These are phyloP conservation scores for Austroboletus eburneus DNA, from an alignment of 768 basidiomycete species.

Conservation along the genomic window DNA sequence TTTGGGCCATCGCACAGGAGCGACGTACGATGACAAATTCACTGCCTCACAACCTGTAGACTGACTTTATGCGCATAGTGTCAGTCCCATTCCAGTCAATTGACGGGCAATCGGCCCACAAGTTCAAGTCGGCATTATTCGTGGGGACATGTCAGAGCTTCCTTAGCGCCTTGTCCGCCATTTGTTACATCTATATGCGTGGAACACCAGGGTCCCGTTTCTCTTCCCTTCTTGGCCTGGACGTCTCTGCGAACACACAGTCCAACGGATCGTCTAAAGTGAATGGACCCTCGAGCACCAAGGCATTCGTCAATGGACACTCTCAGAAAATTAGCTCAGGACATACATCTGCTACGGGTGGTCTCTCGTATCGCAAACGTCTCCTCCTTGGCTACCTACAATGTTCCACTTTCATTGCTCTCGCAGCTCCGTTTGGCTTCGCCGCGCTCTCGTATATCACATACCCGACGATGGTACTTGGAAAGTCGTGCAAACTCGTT, in stretches of 20 bases:
- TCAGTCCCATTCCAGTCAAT: conserved; percentile 79
- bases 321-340: conserved; percentile 19
- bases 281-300: conserved; percentile 28
- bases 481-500: conserved; percentile 98
- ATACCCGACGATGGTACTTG: conserved; percentile 98
- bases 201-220: conserved; percentile 52
- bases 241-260: conserved; percentile 22
- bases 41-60: not conserved
- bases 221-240: conserved; percentile 59
- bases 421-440: conserved; percentile 94
- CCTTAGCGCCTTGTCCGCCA: conserved; percentile 69
- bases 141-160: conserved; percentile 82
- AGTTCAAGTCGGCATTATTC: conserved; percentile 83
- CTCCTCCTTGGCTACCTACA: conserved; percentile 77
- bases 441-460: conserved; percentile 93
- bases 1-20: conserved; percentile 95
- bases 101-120: conserved; percentile 57
- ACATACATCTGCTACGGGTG: conserved; percentile 28
- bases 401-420: conserved; percentile 82
- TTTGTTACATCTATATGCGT: conserved; percentile 69
- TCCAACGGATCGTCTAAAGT: conserved; percentile 20
- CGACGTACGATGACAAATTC: conserved; percentile 51
- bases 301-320: conserved; percentile 36
- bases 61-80: conserved; percentile 40
- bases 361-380: conserved; percentile 35